phyloP scores from a whole-genome alignment of 257 asterid species.

The Fraxinus americana region DNA sequence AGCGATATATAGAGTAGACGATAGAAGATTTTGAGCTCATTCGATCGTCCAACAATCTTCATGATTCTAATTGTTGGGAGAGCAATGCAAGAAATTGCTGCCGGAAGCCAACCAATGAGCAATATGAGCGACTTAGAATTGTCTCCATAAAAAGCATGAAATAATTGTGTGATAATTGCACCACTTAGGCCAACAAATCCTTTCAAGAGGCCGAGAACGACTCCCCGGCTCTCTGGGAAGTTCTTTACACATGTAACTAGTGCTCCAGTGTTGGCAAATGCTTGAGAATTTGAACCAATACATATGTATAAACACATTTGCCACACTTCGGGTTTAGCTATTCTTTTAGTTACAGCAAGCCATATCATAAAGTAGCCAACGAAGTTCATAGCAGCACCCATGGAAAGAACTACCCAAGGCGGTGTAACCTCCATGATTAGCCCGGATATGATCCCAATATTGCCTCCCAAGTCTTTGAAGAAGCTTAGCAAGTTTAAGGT shows the following conservation, averaged over 20 bases:
- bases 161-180: conserved; percentile 36
- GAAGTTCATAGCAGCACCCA: conserved; percentile 60
- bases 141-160: conserved; percentile 26
- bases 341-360: conserved; percentile 50
- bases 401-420: conserved; percentile 62
- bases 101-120: conserved; percentile 37
- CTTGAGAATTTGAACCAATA: conserved; percentile 59
- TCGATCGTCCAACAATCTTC: conserved; percentile 24
- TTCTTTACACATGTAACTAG: conserved; percentile 33
- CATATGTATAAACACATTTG: conserved; percentile 61
- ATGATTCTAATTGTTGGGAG: conserved; percentile 28
- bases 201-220: conserved; percentile 30
- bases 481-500: conserved; percentile 55
- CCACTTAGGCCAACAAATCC: conserved; percentile 40
- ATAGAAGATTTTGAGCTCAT: conserved; percentile 42
- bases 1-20: conserved; percentile 47
- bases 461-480: conserved; percentile 67
- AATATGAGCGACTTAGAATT: conserved; percentile 27
- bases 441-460: conserved; percentile 58
- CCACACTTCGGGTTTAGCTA: conserved; percentile 45
- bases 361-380: conserved; percentile 62
- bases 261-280: conserved; percentile 56
- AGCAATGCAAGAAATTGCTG: conserved; percentile 25
- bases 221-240: conserved; percentile 36
- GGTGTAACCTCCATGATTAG: conserved; percentile 57